Conservation (phyloP, 2,329 filamentous ascomycete genomes). For the Cladophialophora yegresii region DNA sequence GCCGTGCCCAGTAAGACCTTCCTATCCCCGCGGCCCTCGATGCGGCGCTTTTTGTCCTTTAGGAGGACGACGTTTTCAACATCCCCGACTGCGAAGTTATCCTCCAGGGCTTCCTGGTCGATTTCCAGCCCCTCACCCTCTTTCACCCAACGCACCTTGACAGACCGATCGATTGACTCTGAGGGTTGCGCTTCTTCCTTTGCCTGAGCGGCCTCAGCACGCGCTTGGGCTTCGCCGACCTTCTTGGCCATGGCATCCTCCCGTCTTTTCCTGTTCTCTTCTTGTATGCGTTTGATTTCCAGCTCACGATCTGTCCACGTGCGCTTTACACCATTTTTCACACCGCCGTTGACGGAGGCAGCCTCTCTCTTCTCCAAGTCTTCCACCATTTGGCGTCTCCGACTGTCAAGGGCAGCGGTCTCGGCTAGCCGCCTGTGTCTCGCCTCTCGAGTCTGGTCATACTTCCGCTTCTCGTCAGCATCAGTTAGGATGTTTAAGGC, state of each 20-base stretch:
- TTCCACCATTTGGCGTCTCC: slow-evolving; percentile 75
- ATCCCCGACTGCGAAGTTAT: slow-evolving; percentile 59
- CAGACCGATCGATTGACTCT: slow-evolving; percentile 53
- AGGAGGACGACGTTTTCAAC: slow-evolving; percentile 58
- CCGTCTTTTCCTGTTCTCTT: slow-evolving; percentile 54
- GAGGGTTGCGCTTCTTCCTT: slow-evolving; percentile 25
- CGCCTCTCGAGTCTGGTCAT: slow-evolving; percentile 75
- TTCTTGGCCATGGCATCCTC: slow-evolving; percentile 51
- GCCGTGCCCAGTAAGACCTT: slow-evolving; percentile 56
- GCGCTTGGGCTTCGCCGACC: slow-evolving; percentile 44
- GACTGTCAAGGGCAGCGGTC: slow-evolving; percentile 71
- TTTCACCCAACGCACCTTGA: slow-evolving; percentile 59
- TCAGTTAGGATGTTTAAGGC: slow-evolving; percentile 83
- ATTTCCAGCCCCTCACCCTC: slow-evolving; percentile 51
- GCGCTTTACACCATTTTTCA: slow-evolving; percentile 56
- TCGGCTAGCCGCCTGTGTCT: slow-evolving; percentile 69
- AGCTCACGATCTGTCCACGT: slow-evolving; percentile 56
- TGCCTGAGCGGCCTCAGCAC: slow-evolving; percentile 39
- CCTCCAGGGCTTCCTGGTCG: slow-evolving; percentile 51
- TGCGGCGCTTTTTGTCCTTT: slow-evolving; percentile 55
- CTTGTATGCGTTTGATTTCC: slow-evolving; percentile 56
- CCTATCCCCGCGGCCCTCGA: slow-evolving; percentile 53
- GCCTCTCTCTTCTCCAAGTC: slow-evolving; percentile 74
- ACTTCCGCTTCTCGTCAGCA: slow-evolving; percentile 68
- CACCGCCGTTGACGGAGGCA: slow-evolving; percentile 37